These are phyloP conservation scores for Triticum urartu DNA, from an alignment of 176 grass and related monocot genomes.

Conservation along the genomic window DNA sequence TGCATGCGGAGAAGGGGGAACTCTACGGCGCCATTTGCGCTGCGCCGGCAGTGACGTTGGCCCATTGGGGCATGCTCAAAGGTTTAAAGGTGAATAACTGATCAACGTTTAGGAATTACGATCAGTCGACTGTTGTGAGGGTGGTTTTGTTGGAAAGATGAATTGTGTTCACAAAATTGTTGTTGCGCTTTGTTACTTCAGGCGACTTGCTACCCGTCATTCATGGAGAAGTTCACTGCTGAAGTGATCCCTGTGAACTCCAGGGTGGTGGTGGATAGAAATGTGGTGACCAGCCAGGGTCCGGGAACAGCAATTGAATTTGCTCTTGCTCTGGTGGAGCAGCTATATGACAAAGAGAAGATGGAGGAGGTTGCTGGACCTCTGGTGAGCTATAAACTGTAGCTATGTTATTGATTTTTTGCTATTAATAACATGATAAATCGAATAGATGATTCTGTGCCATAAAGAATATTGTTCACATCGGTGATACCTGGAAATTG, in stretches of 20 bases:
- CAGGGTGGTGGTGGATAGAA: constrained; percentile 63
- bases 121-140: background rate
- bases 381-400: constrained; percentile 44
- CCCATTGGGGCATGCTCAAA: constrained; percentile 86
- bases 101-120: background rate
- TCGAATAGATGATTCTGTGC: background rate
- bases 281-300: constrained; percentile 59
- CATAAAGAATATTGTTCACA: background rate
- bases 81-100: constrained; percentile 62
- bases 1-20: constrained; percentile 58
- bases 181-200: constrained; percentile 28
- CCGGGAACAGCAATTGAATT: constrained; percentile 63
- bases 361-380: constrained; percentile 60
- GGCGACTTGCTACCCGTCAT: constrained; percentile 66
- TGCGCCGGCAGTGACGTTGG: constrained; percentile 56
- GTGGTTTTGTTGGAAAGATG: background rate
- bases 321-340: constrained; percentile 61
- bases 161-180: background rate
- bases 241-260: constrained; percentile 60
- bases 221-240: constrained; percentile 64
- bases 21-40: constrained; percentile 83
- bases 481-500: background rate
- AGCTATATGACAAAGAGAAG: constrained; percentile 62
- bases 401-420: background rate
- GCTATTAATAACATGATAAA: background rate